phyloP scores from a whole-genome alignment of 768 basidiomycete species.

The Pleurotus sapidus region DNA sequence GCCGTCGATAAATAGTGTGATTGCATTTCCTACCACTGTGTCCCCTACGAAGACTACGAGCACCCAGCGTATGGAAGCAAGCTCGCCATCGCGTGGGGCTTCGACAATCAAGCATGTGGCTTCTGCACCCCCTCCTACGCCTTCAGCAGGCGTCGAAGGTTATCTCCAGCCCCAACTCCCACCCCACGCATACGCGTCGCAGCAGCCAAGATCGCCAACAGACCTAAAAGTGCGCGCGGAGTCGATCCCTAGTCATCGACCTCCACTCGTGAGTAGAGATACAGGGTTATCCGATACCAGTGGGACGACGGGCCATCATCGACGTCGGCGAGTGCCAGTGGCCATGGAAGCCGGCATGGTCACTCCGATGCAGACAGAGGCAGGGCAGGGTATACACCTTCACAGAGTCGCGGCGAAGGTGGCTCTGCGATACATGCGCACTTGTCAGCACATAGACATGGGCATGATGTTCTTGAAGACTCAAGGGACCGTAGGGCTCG shows the following conservation, averaged over 20 bases:
- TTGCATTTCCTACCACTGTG: not conserved
- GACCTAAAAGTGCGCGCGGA: no score
- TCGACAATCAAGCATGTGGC: not conserved
- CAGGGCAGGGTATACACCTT: not conserved
- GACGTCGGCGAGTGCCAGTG: not conserved
- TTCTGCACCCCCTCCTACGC: not conserved
- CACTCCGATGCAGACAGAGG: no score
- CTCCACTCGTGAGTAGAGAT: not conserved
- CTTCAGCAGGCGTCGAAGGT: not conserved
- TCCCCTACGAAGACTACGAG: not conserved
- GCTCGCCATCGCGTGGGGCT: no score
- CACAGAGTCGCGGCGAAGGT: not conserved
- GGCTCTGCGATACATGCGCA: not conserved
- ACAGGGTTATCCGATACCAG: not conserved
- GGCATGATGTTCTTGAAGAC: not conserved
- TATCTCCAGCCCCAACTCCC: not conserved
- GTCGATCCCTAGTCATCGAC: not conserved
- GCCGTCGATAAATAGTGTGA: not conserved
- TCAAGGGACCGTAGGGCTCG: not conserved
- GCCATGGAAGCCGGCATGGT: no score
- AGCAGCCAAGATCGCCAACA: no score
- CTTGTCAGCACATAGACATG: not conserved
- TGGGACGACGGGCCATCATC: not conserved
- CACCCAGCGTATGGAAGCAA: no score
- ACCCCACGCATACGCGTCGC: not conserved